phyloP scores from a whole-genome alignment of 257 asterid species.

The Thymus mandschuricus region DNA sequence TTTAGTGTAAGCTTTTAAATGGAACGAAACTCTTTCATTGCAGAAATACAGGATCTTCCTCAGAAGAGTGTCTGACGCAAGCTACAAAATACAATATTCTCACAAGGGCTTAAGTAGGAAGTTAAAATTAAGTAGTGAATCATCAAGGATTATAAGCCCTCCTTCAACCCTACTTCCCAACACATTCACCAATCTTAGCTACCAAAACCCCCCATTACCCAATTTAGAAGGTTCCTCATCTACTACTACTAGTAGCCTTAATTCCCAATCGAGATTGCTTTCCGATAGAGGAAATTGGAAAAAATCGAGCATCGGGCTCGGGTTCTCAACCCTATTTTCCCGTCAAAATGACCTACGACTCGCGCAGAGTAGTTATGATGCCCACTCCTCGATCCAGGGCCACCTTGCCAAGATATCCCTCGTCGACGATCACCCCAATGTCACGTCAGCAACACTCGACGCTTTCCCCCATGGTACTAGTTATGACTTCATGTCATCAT shows the following conservation, averaged over 20 bases:
- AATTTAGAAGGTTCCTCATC: slow-evolving; percentile 26
- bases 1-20: not conserved
- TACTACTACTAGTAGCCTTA: not conserved
- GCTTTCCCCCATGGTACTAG: not conserved
- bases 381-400: slow-evolving; percentile 16
- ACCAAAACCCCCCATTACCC: slow-evolving; percentile 23
- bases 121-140: slow-evolving; percentile 6
- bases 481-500: slow-evolving; percentile 3
- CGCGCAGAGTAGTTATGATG: not conserved
- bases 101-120: slow-evolving; percentile 24
- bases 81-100: slow-evolving; percentile 32
- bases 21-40: not conserved
- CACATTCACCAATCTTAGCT: not conserved
- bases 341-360: not conserved
- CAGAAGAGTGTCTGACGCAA: slow-evolving; percentile 48
- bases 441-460: slow-evolving; percentile 12
- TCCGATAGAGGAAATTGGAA: slow-evolving; percentile 20
- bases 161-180: slow-evolving; percentile 22
- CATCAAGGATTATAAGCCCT: slow-evolving; percentile 9
- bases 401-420: slow-evolving; percentile 13
- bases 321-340: not conserved
- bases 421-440: slow-evolving; percentile 4
- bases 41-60: slow-evolving; percentile 64
- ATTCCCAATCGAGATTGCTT: slow-evolving; percentile 26
- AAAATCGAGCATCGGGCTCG: slow-evolving; percentile 3